Conservation (phyloP, 108 stramenopile species). For the Pseudonitzschia multiseries region DNA sequence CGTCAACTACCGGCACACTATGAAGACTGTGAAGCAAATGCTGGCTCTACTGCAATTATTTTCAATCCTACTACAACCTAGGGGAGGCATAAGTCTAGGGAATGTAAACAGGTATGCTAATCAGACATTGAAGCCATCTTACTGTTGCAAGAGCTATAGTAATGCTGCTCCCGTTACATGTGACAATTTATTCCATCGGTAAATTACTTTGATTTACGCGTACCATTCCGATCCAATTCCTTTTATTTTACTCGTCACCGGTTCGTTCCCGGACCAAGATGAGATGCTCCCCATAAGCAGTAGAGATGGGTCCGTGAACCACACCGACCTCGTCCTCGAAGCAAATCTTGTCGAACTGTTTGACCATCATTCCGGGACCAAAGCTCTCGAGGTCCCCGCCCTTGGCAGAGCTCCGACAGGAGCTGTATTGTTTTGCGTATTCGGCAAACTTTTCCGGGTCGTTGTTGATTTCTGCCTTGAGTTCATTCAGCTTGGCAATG, state of each 20-base stretch:
- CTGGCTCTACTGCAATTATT: too few relatives aligned
- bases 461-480: slow-evolving; percentile 49
- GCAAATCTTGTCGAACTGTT: slow-evolving; percentile 68
- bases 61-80: too few relatives aligned
- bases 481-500: slow-evolving; percentile 40
- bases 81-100: too few relatives aligned
- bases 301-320: slow-evolving; percentile 59
- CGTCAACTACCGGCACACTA: too few relatives aligned
- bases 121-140: too few relatives aligned
- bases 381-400: slow-evolving; percentile 68
- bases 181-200: too few relatives aligned
- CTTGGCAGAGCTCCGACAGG: slow-evolving; percentile 51
- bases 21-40: too few relatives aligned
- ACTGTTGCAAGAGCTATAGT: too few relatives aligned
- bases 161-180: too few relatives aligned
- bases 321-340: slow-evolving; percentile 57
- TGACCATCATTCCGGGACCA: slow-evolving; percentile 71
- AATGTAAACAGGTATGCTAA: too few relatives aligned
- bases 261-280: slow-evolving; percentile 65
- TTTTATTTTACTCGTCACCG: background rate
- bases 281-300: slow-evolving; percentile 73
- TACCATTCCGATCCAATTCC: too few relatives aligned
- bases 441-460: slow-evolving; percentile 53
- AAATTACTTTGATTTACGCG: too few relatives aligned
- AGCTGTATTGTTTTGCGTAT: slow-evolving; percentile 51